Base-by-base conservation (phyloP, 2,329 filamentous ascomycete genomes). In the Hypoxylon sp. region DNA sequence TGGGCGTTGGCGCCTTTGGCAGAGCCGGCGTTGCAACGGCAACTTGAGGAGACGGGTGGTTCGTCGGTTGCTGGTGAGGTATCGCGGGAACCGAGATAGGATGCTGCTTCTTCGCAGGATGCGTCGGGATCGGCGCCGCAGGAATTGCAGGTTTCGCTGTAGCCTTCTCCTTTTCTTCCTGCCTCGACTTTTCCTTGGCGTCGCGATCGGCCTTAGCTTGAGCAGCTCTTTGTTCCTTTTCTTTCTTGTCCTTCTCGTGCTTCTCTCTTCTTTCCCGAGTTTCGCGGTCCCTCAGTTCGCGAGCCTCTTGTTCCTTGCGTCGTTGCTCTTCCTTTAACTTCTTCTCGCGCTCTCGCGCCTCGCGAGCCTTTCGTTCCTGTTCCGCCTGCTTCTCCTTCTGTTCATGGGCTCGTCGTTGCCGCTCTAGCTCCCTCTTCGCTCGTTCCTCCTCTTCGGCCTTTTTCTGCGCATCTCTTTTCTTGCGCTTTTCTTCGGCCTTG, bases 391-490 rank as follows among this genome's bases (percentile, higher is more conserved):
- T 87, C 67, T 96, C 92, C 64, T 91, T 87, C 73, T 96, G 92
- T 70, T 97, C 92, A 69, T 92, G 88, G 52, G 89, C 79, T 45
- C 90, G 87, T 61, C 88, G 88, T 72, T 88, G 85, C 70, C 89
- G 90, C 69, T 98, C 94, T 3, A 89, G 88, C 72, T 98, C 94
- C 73, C 92, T 97, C 53, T 88, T 85, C 55, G 88, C 79, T 48
- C 88, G 88, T 68, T 97, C 93, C 69, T 97, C 94, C 70, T 98
- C 95, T 63, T 92, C 91, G 23, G 90, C 90, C 74, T 91, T 96
- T 74, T 88, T 92, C 74, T 96, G 91, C 3, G 91, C 90, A 71
- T 99, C 95, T 69, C 89, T 91, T 78, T 96, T 96, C 78, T 88
- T 92, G 42, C 91, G 87, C 74, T 93, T 94, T 77, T 98, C 94